Conservation (phyloP, 768 basidiomycete species). For the Pleurotus cornucopiae region DNA sequence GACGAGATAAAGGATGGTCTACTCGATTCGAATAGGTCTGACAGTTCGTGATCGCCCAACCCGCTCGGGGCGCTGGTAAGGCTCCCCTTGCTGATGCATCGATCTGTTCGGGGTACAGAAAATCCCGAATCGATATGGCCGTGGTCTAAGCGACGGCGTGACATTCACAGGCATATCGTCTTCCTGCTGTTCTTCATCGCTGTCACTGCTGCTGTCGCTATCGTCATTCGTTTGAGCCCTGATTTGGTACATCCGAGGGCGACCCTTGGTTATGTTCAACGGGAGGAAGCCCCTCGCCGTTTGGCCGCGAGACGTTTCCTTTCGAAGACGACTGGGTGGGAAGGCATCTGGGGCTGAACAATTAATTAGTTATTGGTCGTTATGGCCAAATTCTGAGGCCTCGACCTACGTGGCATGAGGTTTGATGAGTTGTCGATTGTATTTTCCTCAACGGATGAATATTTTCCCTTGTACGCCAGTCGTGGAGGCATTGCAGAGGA, state of each 20-base stretch:
- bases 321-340: background rate
- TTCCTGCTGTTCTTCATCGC: background rate
- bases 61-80: background rate
- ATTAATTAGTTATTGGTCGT: background rate
- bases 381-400: background rate
- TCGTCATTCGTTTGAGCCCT: background rate
- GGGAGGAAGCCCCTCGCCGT: background rate
- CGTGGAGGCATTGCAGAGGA: background rate
- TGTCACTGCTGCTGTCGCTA: background rate
- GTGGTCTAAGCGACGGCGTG: background rate
- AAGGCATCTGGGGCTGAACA: conserved; percentile 5
- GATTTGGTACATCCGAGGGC: background rate
- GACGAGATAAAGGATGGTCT: background rate
- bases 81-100: conserved; percentile 6
- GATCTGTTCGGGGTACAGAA: conserved; percentile 8
- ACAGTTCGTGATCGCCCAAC: conserved; percentile 5
- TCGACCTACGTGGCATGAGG: conserved; percentile 7
- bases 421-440: background rate
- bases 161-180: background rate
- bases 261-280: background rate
- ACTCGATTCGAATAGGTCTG: conserved; percentile 2
- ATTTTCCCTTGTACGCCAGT: conserved; percentile 1
- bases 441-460: background rate
- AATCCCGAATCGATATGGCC: conserved; percentile 4
- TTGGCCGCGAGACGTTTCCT: background rate